These are phyloP conservation scores for Cynara cardunculus DNA, from an alignment of 129 eudicot species.

Conservation along the genomic window DNA sequence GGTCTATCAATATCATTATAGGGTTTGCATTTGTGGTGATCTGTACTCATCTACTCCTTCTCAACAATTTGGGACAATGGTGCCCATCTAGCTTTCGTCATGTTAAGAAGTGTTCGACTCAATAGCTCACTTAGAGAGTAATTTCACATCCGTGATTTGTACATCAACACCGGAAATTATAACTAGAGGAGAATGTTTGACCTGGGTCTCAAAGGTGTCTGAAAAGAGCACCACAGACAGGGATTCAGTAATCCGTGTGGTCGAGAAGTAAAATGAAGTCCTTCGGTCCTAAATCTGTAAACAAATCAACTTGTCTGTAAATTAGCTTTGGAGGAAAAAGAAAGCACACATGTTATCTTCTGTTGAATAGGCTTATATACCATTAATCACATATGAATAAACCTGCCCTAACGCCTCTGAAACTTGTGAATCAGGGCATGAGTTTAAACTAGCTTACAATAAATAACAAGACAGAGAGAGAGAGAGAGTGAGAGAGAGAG, in stretches of 20 bases:
- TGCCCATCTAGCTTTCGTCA: too few relatives aligned
- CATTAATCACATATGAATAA: not conserved
- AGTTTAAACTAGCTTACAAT: conserved; percentile 18
- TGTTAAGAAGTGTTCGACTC: too few relatives aligned
- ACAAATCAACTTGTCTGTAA: not conserved
- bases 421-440: conserved; percentile 4
- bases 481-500: not conserved
- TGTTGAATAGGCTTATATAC: conserved; percentile 6
- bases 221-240: not conserved
- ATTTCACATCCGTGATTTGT: too few relatives aligned
- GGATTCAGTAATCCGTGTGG: not conserved
- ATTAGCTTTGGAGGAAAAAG: not conserved
- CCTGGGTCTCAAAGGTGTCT: not conserved
- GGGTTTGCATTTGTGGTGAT: too few relatives aligned
- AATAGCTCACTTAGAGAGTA: too few relatives aligned
- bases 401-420: conserved; percentile 10
- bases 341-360: not conserved
- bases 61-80: too few relatives aligned
- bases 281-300: not conserved
- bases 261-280: not conserved
- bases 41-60: too few relatives aligned
- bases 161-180: not conserved
- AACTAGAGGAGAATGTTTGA: not conserved
- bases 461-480: conserved; percentile 7
- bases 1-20: too few relatives aligned